Evolutionary conservation across 192 early-diverging fungal species (phyloP).

Genomic region (Ambispora gerdemannii): DNA sequence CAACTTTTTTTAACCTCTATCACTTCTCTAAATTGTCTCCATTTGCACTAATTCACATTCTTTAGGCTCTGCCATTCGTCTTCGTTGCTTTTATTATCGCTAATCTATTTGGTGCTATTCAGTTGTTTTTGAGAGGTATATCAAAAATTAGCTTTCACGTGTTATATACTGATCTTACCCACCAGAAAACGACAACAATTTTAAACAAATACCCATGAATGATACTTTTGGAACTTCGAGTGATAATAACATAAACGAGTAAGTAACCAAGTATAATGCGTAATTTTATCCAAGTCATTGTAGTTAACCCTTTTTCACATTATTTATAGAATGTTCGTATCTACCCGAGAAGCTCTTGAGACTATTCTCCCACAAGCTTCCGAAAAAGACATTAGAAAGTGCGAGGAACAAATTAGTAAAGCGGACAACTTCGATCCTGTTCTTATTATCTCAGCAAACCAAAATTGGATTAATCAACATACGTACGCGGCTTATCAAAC

Average conservation of each 20-base stretch:
- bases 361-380: constrained; percentile 9
- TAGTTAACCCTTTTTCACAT: constrained; percentile 13
- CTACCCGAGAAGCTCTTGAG: constrained; percentile 4
- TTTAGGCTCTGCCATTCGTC: constrained; percentile 13
- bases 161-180: background rate
- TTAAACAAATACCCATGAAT: background rate
- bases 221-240: background rate
- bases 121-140: background rate
- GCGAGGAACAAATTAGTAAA: background rate
- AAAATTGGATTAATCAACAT: constrained; percentile 11
- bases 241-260: background rate
- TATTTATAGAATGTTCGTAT: constrained; percentile 8
- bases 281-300: constrained; percentile 6
- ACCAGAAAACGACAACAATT: background rate
- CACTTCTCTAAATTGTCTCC: background rate
- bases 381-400: background rate
- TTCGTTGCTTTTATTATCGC: background rate
- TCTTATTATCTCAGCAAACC: background rate
- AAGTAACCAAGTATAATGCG: background rate
- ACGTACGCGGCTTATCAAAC: background rate
- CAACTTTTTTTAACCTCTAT: constrained; percentile 8
- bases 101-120: background rate
- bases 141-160: constrained; percentile 12
- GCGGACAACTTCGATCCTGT: background rate
- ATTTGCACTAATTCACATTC: background rate